Evolutionary conservation across 2,329 filamentous ascomycete genomes (phyloP).

Genomic region (Davidsoniella virescens): DNA sequence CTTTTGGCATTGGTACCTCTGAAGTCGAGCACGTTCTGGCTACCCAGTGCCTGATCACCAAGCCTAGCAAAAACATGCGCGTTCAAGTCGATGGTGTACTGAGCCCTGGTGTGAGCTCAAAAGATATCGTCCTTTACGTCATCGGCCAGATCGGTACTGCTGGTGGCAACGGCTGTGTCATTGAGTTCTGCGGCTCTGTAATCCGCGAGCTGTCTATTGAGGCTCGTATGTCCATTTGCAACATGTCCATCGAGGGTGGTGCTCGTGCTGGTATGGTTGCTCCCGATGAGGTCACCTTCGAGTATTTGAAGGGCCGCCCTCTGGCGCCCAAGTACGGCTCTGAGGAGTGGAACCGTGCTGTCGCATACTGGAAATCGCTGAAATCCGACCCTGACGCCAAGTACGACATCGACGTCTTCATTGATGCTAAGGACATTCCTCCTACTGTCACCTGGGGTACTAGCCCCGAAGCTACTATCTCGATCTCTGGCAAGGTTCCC

Average conservation of each 20-base stretch:
- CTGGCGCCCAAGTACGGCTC: slow-evolving; percentile 73
- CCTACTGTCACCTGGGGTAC: slow-evolving; percentile 96
- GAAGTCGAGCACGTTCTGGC: slow-evolving; percentile 98
- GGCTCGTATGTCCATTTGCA: slow-evolving; percentile 97
- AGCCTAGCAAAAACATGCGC: slow-evolving; percentile 96
- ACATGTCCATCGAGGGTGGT: slow-evolving; percentile 96
- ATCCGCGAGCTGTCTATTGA: slow-evolving; percentile 87
- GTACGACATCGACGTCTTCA: slow-evolving; percentile 77
- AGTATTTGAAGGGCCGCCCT: slow-evolving; percentile 84
- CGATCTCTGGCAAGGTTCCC: slow-evolving; percentile 81
- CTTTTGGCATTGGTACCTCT: slow-evolving; percentile 93
- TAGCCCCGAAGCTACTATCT: slow-evolving; percentile 87
- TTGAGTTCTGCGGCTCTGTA: slow-evolving; percentile 93
- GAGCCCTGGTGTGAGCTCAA: slow-evolving; percentile 80
- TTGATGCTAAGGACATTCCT: slow-evolving; percentile 82
- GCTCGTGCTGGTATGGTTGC: slow-evolving; percentile 94
- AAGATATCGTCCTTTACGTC: slow-evolving; percentile 83
- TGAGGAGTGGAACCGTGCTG: slow-evolving; percentile 76
- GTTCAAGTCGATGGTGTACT: slow-evolving; percentile 88
- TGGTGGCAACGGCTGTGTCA: slow-evolving; percentile 83
- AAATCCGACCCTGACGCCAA: slow-evolving; percentile 76
- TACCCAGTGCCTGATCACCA: slow-evolving; percentile 87
- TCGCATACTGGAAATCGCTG: slow-evolving; percentile 74
- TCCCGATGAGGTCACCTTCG: slow-evolving; percentile 83
- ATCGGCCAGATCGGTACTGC: slow-evolving; percentile 92